Evolutionary conservation across 2,329 filamentous ascomycete genomes (phyloP).

Genomic region (Arthroderma sp.): DNA sequence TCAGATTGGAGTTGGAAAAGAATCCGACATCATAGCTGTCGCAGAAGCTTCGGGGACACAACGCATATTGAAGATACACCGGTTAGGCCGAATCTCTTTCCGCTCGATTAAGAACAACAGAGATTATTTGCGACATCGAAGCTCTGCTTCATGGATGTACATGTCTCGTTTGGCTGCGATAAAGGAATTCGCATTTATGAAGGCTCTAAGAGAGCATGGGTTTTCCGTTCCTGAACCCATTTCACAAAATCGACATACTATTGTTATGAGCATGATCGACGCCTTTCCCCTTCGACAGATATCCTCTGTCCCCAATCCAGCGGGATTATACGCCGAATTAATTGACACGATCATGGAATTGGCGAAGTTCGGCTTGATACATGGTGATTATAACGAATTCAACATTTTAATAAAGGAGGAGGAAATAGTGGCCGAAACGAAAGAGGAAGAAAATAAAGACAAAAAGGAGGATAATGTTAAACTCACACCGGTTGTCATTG

Average conservation of each 20-base stretch:
- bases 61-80: slow-evolving; percentile 85
- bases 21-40: slow-evolving; percentile 92
- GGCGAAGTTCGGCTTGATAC: slow-evolving; percentile 78
- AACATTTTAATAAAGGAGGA: slow-evolving; percentile 88
- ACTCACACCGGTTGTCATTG: slow-evolving; percentile 75
- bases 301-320: slow-evolving; percentile 67
- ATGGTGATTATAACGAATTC: slow-evolving; percentile 99
- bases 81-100: slow-evolving; percentile 90
- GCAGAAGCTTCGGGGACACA: slow-evolving; percentile 67
- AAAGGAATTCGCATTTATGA: slow-evolving; percentile 94
- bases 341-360: slow-evolving; percentile 76
- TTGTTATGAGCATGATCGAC: slow-evolving; percentile 90
- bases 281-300: slow-evolving; percentile 87
- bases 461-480: slow-evolving; percentile 31
- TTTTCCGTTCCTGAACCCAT: slow-evolving; percentile 84
- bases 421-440: slow-evolving; percentile 25
- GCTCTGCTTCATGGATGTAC: slow-evolving; percentile 91
- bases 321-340: slow-evolving; percentile 77
- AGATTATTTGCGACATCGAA: slow-evolving; percentile 78
- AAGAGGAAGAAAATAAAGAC: slow-evolving; percentile 21
- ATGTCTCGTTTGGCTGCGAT: slow-evolving; percentile 83
- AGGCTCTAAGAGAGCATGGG: slow-evolving; percentile 65
- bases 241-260: slow-evolving; percentile 82
- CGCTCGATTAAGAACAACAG: slow-evolving; percentile 90
- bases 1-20: slow-evolving; percentile 91